Percentiles rank a stretch among this genome's conserved stretches.
phyloP scores from a whole-genome alignment of 257 asterid species.

The Plectranthus barbatus region DNA sequence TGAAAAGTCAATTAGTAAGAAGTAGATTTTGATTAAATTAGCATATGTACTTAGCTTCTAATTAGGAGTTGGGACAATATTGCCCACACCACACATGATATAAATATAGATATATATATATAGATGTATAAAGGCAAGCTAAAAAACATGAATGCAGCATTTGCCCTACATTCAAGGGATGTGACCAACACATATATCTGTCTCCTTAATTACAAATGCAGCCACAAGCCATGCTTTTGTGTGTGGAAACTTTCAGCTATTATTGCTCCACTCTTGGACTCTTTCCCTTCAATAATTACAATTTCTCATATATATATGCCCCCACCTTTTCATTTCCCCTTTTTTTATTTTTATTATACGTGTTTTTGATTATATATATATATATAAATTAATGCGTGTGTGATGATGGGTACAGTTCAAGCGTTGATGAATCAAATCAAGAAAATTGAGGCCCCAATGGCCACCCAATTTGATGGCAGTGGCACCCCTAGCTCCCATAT shows the following conservation, averaged over 20 bases:
- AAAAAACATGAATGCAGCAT: background rate
- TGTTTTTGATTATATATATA: too few species aligned
- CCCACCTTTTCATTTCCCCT: too few species aligned
- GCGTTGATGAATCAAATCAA: slow-evolving; percentile 13
- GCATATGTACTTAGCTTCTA: too few species aligned
- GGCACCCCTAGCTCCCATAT: background rate
- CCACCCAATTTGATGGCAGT: too few species aligned
- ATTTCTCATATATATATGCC: background rate
- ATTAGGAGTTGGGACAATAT: slow-evolving; percentile 23
- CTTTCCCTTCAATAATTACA: background rate
- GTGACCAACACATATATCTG: background rate
- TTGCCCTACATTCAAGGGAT: slow-evolving; percentile 24
- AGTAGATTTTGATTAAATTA: too few species aligned
- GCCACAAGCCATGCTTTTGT: too few species aligned
- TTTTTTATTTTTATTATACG: too few species aligned
- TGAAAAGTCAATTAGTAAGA: too few species aligned
- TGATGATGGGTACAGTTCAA: background rate
- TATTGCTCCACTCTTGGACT: background rate
- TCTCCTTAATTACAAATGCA: background rate
- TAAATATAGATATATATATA: too few species aligned
- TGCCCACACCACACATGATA: too few species aligned
- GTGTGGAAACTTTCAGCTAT: background rate
- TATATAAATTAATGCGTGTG: background rate
- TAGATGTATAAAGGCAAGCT: too few species aligned
- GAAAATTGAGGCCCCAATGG: slow-evolving; percentile 17